These are phyloP conservation scores for Blepharisma japonicum DNA, from an alignment of 73 alveolate species.

Conservation along the genomic window DNA sequence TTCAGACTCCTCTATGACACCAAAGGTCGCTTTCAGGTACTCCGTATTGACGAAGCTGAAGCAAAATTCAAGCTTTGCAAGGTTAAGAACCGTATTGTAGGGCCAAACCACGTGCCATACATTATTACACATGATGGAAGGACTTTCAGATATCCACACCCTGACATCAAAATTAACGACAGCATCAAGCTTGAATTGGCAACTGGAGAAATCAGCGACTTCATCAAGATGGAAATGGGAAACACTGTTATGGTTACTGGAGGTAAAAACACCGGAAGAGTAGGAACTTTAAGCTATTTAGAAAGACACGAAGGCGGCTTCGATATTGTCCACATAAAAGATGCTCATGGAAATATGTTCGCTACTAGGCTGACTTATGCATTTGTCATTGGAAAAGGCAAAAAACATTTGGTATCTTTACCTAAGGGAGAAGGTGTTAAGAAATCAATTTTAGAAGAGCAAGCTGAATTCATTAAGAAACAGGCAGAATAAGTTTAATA, in stretches of 20 bases:
- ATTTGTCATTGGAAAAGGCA: constrained; percentile 93
- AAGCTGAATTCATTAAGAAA: neutral
- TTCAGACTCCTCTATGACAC: constrained; percentile 96
- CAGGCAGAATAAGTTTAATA: too few relatives aligned
- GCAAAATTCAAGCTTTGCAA: constrained; percentile 94
- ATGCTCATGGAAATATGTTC: constrained; percentile 88
- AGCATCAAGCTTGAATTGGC: constrained; percentile 77
- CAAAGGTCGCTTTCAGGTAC: constrained; percentile 93
- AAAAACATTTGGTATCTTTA: constrained; percentile 87
- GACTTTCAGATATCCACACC: constrained; percentile 97
- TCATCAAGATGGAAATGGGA: constrained; percentile 87
- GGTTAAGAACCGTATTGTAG: constrained; percentile 88
- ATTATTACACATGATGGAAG: constrained; percentile 96
- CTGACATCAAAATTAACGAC: constrained; percentile 89
- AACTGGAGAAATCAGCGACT: constrained; percentile 79
- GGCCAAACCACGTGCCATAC: constrained; percentile 96
- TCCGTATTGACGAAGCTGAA: constrained; percentile 84
- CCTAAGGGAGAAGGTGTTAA: constrained; percentile 79
- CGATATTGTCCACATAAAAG: constrained; percentile 92
- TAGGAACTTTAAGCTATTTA: constrained; percentile 85
- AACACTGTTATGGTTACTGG: constrained; percentile 74
- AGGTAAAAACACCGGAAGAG: constrained; percentile 94
- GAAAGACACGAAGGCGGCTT: constrained; percentile 96
- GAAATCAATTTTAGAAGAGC: constrained; percentile 26
- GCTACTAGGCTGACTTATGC: constrained; percentile 92